A percentile compares a stretch with the other conserved stretches of the same genome.
Conservation (phyloP, 352 stramenopile species). For the Globisporangium middletonii region DNA sequence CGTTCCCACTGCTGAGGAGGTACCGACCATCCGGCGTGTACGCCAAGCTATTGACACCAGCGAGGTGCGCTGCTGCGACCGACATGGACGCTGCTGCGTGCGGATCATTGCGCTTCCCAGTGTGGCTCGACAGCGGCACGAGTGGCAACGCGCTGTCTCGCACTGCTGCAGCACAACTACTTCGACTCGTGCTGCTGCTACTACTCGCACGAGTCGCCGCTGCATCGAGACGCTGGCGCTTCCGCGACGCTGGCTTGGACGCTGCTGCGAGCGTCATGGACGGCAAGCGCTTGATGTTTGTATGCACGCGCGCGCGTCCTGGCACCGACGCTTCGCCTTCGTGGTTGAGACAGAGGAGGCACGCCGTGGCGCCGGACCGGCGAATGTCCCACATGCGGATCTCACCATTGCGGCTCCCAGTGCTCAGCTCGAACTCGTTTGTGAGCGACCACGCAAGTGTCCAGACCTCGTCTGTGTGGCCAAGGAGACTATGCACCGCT, state of each 20-base stretch:
- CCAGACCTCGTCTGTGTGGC: conserved; percentile 76
- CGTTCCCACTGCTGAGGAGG: conserved; percentile 51
- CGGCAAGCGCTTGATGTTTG: conserved; percentile 34
- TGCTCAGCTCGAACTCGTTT: conserved; percentile 69
- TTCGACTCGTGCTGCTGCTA: background rate
- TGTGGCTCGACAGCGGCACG: conserved; percentile 3
- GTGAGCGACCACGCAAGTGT: conserved; percentile 63
- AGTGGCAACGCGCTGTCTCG: too few species aligned
- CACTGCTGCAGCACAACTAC: background rate
- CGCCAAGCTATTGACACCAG: conserved; percentile 46
- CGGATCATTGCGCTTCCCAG: conserved; percentile 37
- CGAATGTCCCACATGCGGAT: conserved; percentile 87
- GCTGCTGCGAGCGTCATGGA: conserved; percentile 26
- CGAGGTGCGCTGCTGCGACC: conserved; percentile 38
- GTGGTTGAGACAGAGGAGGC: conserved; percentile 74
- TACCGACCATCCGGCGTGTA: conserved; percentile 65
- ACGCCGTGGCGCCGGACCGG: conserved; percentile 74
- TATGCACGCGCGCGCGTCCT: conserved; percentile 42
- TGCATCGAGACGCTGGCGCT: conserved; percentile 20
- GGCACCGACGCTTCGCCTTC: conserved; percentile 47
- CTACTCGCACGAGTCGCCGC: background rate
- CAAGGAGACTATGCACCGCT: conserved; percentile 60
- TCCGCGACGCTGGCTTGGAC: conserved; percentile 12
- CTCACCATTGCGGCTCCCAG: conserved; percentile 50
- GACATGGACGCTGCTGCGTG: conserved; percentile 48